Evolutionary conservation across 176 grass and related monocot species (phyloP).

Genomic region (Echinochloa phyllopogon): DNA sequence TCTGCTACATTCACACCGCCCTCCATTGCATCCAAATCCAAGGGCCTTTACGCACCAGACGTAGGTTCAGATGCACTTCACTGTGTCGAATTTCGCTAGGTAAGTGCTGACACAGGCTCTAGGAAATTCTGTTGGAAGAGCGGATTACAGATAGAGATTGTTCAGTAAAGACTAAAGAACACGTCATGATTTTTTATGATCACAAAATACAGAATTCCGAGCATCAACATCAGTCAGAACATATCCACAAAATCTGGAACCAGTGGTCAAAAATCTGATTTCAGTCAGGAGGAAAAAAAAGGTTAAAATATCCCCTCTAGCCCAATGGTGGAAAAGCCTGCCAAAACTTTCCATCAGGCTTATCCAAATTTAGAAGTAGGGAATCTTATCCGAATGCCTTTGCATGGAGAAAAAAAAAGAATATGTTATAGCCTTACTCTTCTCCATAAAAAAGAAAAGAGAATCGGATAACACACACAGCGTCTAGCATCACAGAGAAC

Average conservation of each 20-base stretch:
- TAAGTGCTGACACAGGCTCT: too few relatives aligned
- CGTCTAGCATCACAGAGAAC: not conserved
- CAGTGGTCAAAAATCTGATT: not conserved
- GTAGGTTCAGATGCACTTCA: conserved; percentile 4
- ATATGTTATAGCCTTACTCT: not conserved
- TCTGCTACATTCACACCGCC: conserved; percentile 56
- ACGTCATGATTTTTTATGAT: not conserved
- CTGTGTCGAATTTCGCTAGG: too few relatives aligned
- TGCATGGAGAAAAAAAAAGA: not conserved
- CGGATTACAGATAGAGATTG: not conserved
- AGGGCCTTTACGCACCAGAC: not conserved
- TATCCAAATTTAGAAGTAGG: not conserved
- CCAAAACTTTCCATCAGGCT: not conserved
- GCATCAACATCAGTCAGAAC: not conserved
- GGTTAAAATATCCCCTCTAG: not conserved
- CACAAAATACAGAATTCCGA: not conserved
- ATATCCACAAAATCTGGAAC: not conserved
- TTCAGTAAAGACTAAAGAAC: not conserved
- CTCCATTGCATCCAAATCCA: conserved; percentile 62
- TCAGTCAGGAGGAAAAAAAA: not conserved
- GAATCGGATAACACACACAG: not conserved
- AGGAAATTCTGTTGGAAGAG: not conserved
- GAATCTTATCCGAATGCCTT: conserved; percentile 5
- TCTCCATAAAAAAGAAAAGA: too few relatives aligned
- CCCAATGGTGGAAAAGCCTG: not conserved